These are phyloP conservation scores for Metschnikowia anglica DNA, from an alignment of 805 yeast genomes.

Conservation along the genomic window DNA sequence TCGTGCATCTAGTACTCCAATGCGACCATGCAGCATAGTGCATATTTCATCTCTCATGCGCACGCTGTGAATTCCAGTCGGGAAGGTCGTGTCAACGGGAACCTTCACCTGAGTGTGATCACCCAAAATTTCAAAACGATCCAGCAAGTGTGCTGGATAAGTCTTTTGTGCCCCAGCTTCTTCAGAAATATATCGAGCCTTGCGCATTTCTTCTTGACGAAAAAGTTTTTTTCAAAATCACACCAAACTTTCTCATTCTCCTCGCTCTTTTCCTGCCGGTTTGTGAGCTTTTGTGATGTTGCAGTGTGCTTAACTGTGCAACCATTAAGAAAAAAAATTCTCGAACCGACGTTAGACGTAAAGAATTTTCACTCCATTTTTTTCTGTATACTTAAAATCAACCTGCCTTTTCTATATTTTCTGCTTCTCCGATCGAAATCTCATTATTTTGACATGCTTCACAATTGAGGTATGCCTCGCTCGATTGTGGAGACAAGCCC, in stretches of 20 bases:
- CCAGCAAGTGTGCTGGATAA: background rate
- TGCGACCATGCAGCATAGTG: slow-evolving; percentile 3
- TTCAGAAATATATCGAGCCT: background rate
- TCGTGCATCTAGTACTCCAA: slow-evolving; percentile 1
- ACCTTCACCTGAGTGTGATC: background rate
- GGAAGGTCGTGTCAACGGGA: slow-evolving; percentile 7
- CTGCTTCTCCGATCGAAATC: slow-evolving; percentile 7
- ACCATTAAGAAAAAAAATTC: background rate
- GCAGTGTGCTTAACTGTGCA: slow-evolving; percentile 3
- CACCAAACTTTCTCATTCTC: background rate
- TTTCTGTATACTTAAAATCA: background rate
- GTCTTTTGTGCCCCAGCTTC: background rate
- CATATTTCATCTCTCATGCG: slow-evolving; percentile 3
- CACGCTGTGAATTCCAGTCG: background rate
- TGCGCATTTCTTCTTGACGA: background rate
- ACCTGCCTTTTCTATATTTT: background rate
- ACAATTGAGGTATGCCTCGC: slow-evolving; percentile 9
- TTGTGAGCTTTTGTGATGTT: slow-evolving; percentile 1
- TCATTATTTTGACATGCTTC: slow-evolving; percentile 10
- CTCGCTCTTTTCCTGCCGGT: background rate
- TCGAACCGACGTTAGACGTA: background rate
- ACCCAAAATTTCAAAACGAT: background rate
- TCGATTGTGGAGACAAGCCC: slow-evolving; percentile 5
- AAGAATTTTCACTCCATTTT: background rate
- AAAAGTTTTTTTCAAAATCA: background rate